Evolutionary conservation across 1,284 basidiomycete genomes (phyloP).

Genomic region (Rhodotorula sp.): DNA sequence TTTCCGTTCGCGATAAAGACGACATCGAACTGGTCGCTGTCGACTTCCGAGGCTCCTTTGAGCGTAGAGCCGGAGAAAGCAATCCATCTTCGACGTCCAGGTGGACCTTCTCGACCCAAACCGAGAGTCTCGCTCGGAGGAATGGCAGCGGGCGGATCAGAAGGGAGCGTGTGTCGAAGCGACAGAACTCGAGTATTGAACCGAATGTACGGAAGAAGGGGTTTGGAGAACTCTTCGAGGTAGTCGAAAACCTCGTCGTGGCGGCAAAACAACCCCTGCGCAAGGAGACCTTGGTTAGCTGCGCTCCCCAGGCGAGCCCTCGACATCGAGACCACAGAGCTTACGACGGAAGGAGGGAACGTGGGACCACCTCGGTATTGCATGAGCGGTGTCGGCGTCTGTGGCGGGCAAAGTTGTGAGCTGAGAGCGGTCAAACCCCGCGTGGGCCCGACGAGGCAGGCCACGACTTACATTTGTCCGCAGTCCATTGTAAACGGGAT

Average conservation of each 20-base stretch:
- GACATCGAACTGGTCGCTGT: constrained; percentile 46
- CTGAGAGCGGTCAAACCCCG: too few relatives aligned
- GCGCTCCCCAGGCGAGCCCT: neutral
- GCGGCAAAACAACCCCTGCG: constrained; percentile 32
- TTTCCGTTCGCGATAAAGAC: constrained; percentile 55
- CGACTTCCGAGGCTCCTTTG: neutral
- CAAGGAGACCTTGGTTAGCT: too few relatives aligned
- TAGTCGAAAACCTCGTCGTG: constrained; percentile 49
- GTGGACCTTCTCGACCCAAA: neutral
- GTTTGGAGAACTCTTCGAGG: constrained; percentile 49
- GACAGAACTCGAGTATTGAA: constrained; percentile 50
- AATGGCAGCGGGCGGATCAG: neutral
- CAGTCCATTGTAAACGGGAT: neutral
- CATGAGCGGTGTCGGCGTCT: constrained; percentile 46
- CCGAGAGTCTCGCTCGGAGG: too few relatives aligned
- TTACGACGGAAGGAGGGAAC: constrained; percentile 31
- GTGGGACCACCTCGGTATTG: constrained; percentile 45
- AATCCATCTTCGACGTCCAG: constrained; percentile 39
- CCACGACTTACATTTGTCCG: neutral
- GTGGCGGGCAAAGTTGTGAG: too few relatives aligned
- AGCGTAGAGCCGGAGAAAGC: constrained; percentile 34
- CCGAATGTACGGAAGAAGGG: constrained; percentile 45
- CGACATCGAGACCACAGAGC: neutral
- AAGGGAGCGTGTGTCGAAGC: constrained; percentile 38
- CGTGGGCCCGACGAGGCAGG: too few relatives aligned